Base-by-base conservation (phyloP, 1,139 yeast species). In the Magnusiomyces ingens region DNA sequence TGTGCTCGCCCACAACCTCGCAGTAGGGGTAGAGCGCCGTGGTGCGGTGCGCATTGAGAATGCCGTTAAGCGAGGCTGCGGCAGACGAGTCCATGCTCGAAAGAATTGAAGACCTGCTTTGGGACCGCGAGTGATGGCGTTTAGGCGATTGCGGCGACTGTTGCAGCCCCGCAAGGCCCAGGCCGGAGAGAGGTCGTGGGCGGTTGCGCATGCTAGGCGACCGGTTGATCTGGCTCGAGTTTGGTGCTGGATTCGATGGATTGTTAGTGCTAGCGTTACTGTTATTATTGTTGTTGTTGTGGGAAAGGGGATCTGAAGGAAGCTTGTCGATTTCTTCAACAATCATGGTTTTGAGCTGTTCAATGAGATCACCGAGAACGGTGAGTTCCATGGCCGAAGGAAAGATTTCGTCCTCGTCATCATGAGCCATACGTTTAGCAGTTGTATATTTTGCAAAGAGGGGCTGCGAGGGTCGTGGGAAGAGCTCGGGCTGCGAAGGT, bases 1-100 rank as follows among this genome's bases (percentile, higher is more conserved):
- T 52, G 45, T 55, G 57, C 41, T 55, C 55, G 26, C 57, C 57
- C 10, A 55, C 44, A 18, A 45, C 48, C 21, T 45, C 48, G 29
- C 48, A 45, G 19, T 45, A 36, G 15, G 48, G 48, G 22, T 45
- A 45, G 5, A 45, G 29, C 4, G 35, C 41, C 2, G 32, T 11
- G 15, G 41, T 35, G 18, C 36, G 35, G 32, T 26, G 32, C 4
- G 32, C 32, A 26, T 26, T 26, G 8, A 26, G 32, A 26, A 26
- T 26, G 32, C 32, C 32, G 32, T 45, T 35, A 36, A 17, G 15
- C 11, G 37, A 15, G 2, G 41, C 42, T 8, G 15, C 41, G 4
- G 18, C 41, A 17, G 48, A 45, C 2, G 42, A 18, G 10, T 35
- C 41, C 2, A 35, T 35, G 8, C 32, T 8, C 2, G 48, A 45